phyloP scores from a whole-genome alignment of 805 yeast genomes.

The Isabelozyma gotoi region DNA sequence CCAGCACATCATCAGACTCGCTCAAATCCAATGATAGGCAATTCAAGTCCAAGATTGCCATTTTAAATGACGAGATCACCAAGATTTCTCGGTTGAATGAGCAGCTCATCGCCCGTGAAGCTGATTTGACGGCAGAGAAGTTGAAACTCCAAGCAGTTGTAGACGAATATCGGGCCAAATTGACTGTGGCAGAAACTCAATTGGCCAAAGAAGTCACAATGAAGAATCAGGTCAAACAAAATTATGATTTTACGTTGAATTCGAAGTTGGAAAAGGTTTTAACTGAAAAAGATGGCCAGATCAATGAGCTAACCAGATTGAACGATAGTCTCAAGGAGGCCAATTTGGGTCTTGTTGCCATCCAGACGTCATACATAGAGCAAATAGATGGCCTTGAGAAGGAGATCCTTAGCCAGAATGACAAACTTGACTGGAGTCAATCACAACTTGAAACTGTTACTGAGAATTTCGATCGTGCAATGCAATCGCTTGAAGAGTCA shows the following conservation, averaged over 20 bases:
- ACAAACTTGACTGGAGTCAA: too few relatives aligned
- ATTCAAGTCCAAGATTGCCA: not conserved
- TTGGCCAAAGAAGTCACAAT: slow-evolving; percentile 15
- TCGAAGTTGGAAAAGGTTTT: not conserved
- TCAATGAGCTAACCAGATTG: not conserved
- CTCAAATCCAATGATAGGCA: slow-evolving; percentile 3
- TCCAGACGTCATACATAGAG: too few relatives aligned
- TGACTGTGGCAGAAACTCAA: slow-evolving; percentile 3
- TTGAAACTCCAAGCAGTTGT: not conserved
- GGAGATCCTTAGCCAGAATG: too few relatives aligned
- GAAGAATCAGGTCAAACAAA: slow-evolving; percentile 9
- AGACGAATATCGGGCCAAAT: slow-evolving; percentile 2
- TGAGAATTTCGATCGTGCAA: too few relatives aligned
- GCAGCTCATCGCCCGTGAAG: not conserved
- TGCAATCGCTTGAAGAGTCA: too few relatives aligned
- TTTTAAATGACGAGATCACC: not conserved
- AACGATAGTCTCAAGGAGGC: not conserved
- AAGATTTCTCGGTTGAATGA: slow-evolving; percentile 3
- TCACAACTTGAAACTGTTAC: too few relatives aligned
- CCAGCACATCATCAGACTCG: slow-evolving; percentile 4
- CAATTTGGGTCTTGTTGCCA: too few relatives aligned
- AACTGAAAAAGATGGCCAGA: not conserved
- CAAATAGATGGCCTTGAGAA: too few relatives aligned
- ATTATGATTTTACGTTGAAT: not conserved
- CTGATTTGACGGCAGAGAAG: not conserved